These are phyloP conservation scores for Parietaria judaica DNA, from an alignment of 306 rosid genomes.

Conservation along the genomic window DNA sequence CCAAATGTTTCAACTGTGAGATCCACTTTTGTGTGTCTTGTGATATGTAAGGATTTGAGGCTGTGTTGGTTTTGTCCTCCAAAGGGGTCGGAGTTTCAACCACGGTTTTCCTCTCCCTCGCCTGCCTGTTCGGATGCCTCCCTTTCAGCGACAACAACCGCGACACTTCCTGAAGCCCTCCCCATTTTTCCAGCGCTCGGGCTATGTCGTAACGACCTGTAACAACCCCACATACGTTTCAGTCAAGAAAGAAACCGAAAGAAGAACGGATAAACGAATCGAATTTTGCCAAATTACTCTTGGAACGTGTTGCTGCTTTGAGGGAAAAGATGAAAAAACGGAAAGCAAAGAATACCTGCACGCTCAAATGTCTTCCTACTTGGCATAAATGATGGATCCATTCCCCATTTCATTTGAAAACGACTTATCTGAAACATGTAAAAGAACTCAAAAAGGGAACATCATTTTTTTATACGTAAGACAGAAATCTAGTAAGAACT, in stretches of 20 bases:
- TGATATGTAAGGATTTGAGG: slow-evolving; percentile 44
- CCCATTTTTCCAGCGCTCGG: slow-evolving; percentile 91
- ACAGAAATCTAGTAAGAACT: too few relatives aligned
- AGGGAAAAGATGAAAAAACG: too few relatives aligned
- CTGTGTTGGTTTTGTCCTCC: slow-evolving; percentile 32
- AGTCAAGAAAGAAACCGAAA: neutral
- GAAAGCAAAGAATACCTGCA: slow-evolving; percentile 42
- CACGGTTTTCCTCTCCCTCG: slow-evolving; percentile 46
- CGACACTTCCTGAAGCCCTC: slow-evolving; percentile 87
- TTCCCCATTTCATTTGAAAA: slow-evolving; percentile 91
- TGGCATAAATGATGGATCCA: slow-evolving; percentile 86
- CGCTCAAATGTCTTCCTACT: slow-evolving; percentile 95
- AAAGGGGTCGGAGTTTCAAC: slow-evolving; percentile 21
- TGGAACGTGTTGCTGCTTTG: too few relatives aligned
- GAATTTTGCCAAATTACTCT: too few relatives aligned
- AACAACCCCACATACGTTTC: neutral
- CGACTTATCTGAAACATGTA: slow-evolving; percentile 48
- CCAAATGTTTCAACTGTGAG: slow-evolving; percentile 53
- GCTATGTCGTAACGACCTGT: slow-evolving; percentile 86
- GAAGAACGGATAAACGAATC: too few relatives aligned
- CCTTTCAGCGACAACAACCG: slow-evolving; percentile 71
- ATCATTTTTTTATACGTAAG: too few relatives aligned
- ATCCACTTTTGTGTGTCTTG: slow-evolving; percentile 78
- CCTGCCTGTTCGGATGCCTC: slow-evolving; percentile 55
- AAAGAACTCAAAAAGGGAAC: neutral